Percentiles rank a stretch among this genome's conserved stretches.
Conservation (phyloP, 805 yeast species). For the Candida pseudoglaebosa region DNA sequence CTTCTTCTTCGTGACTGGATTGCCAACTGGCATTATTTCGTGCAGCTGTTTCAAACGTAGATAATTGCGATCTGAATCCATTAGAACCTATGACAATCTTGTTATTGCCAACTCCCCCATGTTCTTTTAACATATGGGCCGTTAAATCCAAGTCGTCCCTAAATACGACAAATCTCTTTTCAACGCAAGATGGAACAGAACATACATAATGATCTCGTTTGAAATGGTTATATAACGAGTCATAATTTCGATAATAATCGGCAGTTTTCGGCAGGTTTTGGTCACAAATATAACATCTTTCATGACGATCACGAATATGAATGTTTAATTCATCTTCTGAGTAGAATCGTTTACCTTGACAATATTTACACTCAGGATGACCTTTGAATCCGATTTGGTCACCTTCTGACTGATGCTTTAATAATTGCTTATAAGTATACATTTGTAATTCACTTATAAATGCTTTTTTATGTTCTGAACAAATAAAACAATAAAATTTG, state of each 20-base stretch:
- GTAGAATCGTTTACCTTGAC: constrained; percentile 71
- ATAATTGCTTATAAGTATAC: constrained; percentile 58
- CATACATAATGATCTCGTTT: constrained; percentile 71
- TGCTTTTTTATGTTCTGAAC: constrained; percentile 71
- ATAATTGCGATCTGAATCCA: constrained; percentile 45
- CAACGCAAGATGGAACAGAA: constrained; percentile 71
- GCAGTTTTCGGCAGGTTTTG: constrained; percentile 56
- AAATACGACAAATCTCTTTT: constrained; percentile 88
- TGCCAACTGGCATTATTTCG: constrained; percentile 12
- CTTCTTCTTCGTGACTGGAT: constrained; percentile 18
- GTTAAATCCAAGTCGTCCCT: constrained; percentile 79
- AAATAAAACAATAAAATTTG: constrained; percentile 65
- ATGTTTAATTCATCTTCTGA: constrained; percentile 80
- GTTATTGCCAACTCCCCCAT: constrained; percentile 52
- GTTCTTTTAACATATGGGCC: constrained; percentile 84
- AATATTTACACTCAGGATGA: constrained; percentile 84
- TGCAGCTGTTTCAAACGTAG: constrained; percentile 42
- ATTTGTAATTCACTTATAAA: constrained; percentile 69
- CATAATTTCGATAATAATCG: constrained; percentile 71
- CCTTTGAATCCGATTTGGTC: constrained; percentile 79
- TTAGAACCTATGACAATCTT: constrained; percentile 37
- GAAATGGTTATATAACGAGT: constrained; percentile 73
- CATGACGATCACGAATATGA: constrained; percentile 83
- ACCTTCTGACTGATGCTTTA: constrained; percentile 68
- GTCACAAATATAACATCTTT: constrained; percentile 87